Conservation (phyloP, 345 rosid species). For the Syzygium aromaticum region DNA sequence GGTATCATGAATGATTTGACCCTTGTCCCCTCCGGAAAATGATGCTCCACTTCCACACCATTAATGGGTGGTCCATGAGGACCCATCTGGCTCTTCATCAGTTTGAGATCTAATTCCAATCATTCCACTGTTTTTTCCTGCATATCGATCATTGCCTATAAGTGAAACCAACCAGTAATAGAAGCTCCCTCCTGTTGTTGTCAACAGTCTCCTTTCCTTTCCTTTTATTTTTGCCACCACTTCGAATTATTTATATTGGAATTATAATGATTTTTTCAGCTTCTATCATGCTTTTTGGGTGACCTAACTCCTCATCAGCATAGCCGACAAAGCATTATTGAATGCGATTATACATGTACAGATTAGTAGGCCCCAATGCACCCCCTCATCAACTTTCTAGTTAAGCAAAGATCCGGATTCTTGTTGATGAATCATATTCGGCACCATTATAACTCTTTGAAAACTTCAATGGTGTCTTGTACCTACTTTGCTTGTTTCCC, state of each 20-base stretch:
- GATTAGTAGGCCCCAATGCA: slow-evolving; percentile 26
- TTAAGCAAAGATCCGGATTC: slow-evolving; percentile 65
- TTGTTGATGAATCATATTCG: slow-evolving; percentile 61
- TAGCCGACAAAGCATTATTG: slow-evolving; percentile 77
- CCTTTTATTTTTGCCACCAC: background rate
- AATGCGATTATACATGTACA: slow-evolving; percentile 30
- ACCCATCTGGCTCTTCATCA: background rate
- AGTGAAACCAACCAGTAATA: background rate
- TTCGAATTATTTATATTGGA: background rate
- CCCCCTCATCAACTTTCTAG: slow-evolving; percentile 51
- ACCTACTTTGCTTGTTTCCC: slow-evolving; percentile 20
- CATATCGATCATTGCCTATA: background rate
- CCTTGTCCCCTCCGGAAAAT: background rate
- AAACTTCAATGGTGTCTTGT: slow-evolving; percentile 26
- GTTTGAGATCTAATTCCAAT: background rate
- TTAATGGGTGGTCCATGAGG: background rate
- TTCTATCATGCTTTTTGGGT: slow-evolving; percentile 36
- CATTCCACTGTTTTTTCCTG: background rate
- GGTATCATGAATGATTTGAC: background rate
- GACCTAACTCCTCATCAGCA: slow-evolving; percentile 44
- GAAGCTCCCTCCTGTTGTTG: background rate
- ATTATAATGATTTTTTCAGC: background rate
- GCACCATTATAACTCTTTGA: slow-evolving; percentile 36
- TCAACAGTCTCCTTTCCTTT: background rate
- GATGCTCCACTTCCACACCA: background rate